Base-by-base conservation (phyloP, 2,329 filamentous ascomycete species). In the Monosporascus sp. region DNA sequence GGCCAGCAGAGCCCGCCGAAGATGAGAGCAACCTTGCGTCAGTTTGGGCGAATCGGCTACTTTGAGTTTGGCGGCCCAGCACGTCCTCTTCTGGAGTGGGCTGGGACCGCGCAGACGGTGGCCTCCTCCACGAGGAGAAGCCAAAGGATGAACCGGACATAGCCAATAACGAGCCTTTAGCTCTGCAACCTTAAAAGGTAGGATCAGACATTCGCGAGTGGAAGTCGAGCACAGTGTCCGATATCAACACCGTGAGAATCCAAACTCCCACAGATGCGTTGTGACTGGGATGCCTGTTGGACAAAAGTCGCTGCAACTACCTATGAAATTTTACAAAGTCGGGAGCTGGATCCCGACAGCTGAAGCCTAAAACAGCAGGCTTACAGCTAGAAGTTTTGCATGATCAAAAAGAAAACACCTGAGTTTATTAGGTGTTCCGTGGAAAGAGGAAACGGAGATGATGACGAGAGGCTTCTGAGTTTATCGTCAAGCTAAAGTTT, bases 101-200 rank as follows among this genome's bases (percentile, higher is more conserved):
- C 38, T 65, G 65, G 17, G 68, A 67, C 50, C 54, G 54, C n/a
- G 61, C 22, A 9, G 70, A 72, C 18, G 62, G 57, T 31, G 71
- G 72, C 70, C 65, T 72, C 61, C 75, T 70, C 76, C 77, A 80
- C 9, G 77, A 70, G 37, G 75, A 72, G 66, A 80, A 79, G 58
- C 72, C 71, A 53, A 74, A 70, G 49, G 69, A 65, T 4, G 77
- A 72, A 56, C 71, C 74, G 48, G 77, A 77, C 77, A 80, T 80
- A 60, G 61, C 46, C 36, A 51, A 56, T 51, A 54, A 53, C 50
- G 48, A 59, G 54, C 53, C 49, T 52, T 43, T 45, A 49, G 50
- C 53, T 55, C 52, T 53, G 17, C 43, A 14, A 46, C 24, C 18
- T 14, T 14, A 53, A 54, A 50, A 25, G 43, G 47, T 41, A 48